Conservation (phyloP, 495 filamentous ascomycete genomes). For the Xylaria bambusicola region DNA sequence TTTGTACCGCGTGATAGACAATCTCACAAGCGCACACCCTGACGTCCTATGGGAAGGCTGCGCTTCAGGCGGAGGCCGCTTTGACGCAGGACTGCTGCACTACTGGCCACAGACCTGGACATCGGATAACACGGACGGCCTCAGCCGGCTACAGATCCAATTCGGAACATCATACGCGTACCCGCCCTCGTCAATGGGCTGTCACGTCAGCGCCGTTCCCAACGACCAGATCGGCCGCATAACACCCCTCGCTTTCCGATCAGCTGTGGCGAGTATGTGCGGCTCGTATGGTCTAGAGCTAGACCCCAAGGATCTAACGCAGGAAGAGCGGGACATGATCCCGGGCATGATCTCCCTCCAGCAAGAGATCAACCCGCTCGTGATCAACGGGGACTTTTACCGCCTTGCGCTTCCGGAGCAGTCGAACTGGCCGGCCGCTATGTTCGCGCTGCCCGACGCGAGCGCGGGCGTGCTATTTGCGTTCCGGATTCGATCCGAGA, state of each 20-base stretch:
- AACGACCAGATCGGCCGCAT: constrained; percentile 54
- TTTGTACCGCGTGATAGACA: constrained; percentile 55
- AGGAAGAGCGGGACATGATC: constrained; percentile 47
- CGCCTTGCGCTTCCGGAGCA: constrained; percentile 54
- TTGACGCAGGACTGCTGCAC: constrained; percentile 56
- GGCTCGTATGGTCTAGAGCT: constrained; percentile 59
- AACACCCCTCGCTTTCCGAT: constrained; percentile 51
- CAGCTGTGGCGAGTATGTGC: constrained; percentile 60
- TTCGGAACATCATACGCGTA: constrained; percentile 57
- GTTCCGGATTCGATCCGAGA: constrained; percentile 47
- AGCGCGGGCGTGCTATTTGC: constrained; percentile 49
- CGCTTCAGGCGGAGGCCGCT: constrained; percentile 57
- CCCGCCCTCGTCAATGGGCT: constrained; percentile 58
- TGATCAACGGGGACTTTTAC: constrained; percentile 53
- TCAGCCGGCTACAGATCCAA: constrained; percentile 56
- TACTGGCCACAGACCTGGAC: constrained; percentile 63
- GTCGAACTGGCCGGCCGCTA: constrained; percentile 56
- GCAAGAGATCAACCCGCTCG: constrained; percentile 53
- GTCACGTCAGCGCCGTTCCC: constrained; percentile 56
- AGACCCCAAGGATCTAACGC: constrained; percentile 44
- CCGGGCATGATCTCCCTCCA: constrained; percentile 48
- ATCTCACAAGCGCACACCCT: constrained; percentile 53
- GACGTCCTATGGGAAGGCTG: constrained; percentile 61
- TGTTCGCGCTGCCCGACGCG: constrained; percentile 50
- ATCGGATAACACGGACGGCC: constrained; percentile 57